A percentile compares a stretch with the other conserved stretches of the same genome.
Conservation (phyloP, 805 yeast genomes). For the Candida hungchunana region DNA sequence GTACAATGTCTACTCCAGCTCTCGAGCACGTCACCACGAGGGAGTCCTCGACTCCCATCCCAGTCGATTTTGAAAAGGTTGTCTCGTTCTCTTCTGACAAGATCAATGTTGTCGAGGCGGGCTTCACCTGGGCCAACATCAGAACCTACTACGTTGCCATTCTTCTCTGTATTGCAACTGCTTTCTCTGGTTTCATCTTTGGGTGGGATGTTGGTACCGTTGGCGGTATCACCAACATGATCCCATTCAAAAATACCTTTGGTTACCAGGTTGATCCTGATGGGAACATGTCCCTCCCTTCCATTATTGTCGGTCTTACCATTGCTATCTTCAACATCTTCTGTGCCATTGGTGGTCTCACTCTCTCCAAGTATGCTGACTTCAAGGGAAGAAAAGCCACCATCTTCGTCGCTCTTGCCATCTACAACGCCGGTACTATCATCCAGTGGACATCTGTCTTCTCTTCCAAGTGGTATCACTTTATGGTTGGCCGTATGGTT, state of each 20-base stretch:
- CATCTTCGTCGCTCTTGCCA: constrained; percentile 46
- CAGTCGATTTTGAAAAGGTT: not conserved
- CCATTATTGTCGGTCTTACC: constrained; percentile 47
- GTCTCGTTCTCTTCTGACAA: not conserved
- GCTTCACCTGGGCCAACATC: not conserved
- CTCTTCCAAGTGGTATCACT: constrained; percentile 51
- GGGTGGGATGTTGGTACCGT: constrained; percentile 81
- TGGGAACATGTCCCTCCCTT: constrained; percentile 40
- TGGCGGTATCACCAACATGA: constrained; percentile 65
- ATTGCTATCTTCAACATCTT: constrained; percentile 61
- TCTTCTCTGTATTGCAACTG: constrained; percentile 36
- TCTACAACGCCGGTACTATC: constrained; percentile 58
- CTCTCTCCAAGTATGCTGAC: constrained; percentile 54
- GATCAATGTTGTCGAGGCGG: not conserved
- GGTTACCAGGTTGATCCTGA: constrained; percentile 36
- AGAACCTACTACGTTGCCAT: constrained; percentile 1
- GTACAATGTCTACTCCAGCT: not conserved
- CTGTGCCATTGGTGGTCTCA: constrained; percentile 66
- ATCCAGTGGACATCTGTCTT: constrained; percentile 50
- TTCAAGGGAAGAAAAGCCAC: constrained; percentile 56
- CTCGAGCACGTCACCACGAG: too few relatives aligned
- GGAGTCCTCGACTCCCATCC: not conserved
- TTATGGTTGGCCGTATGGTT: constrained; percentile 57
- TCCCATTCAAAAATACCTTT: constrained; percentile 49
- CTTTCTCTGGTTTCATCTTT: constrained; percentile 68